Conservation (phyloP, 805 yeast genomes). For the Starmerella etchellsii region DNA sequence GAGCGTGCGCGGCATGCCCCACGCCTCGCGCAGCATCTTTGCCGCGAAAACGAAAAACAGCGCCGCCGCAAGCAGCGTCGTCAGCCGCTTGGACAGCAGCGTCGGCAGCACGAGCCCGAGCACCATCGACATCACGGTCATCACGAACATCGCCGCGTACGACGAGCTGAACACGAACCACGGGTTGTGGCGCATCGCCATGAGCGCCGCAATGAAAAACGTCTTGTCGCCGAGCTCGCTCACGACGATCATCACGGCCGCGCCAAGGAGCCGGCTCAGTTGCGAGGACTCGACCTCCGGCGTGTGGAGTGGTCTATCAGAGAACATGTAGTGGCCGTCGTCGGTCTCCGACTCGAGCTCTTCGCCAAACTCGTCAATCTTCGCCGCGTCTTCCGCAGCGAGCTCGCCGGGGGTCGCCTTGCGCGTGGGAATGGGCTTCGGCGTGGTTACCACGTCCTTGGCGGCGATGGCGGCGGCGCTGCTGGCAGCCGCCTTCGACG, state of each 20-base stretch:
- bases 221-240: constrained; percentile 97
- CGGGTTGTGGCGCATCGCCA: constrained; percentile 92
- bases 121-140: constrained; percentile 84
- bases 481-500: too few species aligned
- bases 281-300: not conserved
- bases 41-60: constrained; percentile 48
- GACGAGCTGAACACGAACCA: constrained; percentile 79
- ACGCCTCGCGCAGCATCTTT: constrained; percentile 59
- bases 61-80: constrained; percentile 69
- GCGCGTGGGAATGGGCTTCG: too few species aligned
- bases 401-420: not conserved
- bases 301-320: not conserved
- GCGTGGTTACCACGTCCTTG: too few species aligned
- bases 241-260: constrained; percentile 82
- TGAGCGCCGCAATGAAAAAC: constrained; percentile 86
- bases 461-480: too few species aligned
- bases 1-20: constrained; percentile 50
- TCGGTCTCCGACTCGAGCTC: too few species aligned
- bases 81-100: constrained; percentile 62
- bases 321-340: too few species aligned
- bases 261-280: constrained; percentile 43
- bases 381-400: not conserved
- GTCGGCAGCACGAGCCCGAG: constrained; percentile 87
- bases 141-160: constrained; percentile 66
- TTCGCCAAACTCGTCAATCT: not conserved